Evolutionary conservation across 1,284 basidiomycete genomes (phyloP), one percentile per base, ranked within the genome.

Genomic region (Heterobasidion parviporum): DNA sequence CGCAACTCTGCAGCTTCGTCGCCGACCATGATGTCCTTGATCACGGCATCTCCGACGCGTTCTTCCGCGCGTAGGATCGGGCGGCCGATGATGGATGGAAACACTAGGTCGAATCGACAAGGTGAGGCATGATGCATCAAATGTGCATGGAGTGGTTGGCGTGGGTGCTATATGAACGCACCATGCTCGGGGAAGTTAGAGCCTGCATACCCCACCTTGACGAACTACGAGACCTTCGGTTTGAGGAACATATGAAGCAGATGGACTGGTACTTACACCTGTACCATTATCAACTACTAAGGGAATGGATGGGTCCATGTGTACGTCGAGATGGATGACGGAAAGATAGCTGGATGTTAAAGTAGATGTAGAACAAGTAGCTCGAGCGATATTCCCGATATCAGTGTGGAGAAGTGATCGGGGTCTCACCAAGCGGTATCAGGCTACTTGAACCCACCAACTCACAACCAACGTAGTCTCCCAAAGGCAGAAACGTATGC

Each of bases 161-260:
- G 43, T 16, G 5, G 26, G 26, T 26, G 26, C 5, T 55, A 33
- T 15, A 47, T 36, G 51, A 51, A 18, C 81, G 65, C 66, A 92
- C 92, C 93, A 82, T 97, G 89, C 75, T 96, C 93, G 59, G 97
- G 97, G 72, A 99, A 99, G 79, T 99, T 97, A 64, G 92, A 94
- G 60, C 94, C 97, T 57, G 94, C 95, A 70, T 93, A 99, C 57
- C 96, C 96, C 50, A 96, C 94, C 81, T 98, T 99, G 67, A 99
- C 96, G 69, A 96, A 97, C 92, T 96, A 72, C 59, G 60, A 57
- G 55, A 47, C 51, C 8, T 50, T 33, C 35, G 59, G 52, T 56
- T 14, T 44, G 57, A 57, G 59, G 41, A 7, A 38, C 38, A 47
- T 52, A 50, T 32, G 36, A 44, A 20, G 32, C 50, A 16, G 14